These are phyloP conservation scores for Lotmaria passim DNA, from an alignment of 208 protist species.

Conservation along the genomic window DNA sequence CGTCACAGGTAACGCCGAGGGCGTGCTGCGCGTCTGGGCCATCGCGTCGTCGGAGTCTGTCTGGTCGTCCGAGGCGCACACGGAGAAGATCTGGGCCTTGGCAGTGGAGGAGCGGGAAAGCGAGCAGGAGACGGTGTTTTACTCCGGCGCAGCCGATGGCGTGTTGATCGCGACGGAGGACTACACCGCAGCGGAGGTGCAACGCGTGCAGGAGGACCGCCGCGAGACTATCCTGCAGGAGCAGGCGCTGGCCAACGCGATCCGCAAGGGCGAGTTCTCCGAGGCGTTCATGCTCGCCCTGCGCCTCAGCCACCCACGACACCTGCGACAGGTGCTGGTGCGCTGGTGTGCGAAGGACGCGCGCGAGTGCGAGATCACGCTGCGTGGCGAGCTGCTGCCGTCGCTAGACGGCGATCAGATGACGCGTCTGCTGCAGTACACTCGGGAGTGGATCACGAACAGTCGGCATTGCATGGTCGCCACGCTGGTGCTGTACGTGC, in stretches of 20 bases:
- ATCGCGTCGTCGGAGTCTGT: constrained; percentile 78
- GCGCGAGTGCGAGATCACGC: constrained; percentile 59
- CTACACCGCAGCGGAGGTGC: constrained; percentile 90
- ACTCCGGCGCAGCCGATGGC: constrained; percentile 88
- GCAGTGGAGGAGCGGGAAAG: constrained; percentile 48
- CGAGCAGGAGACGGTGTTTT: constrained; percentile 52
- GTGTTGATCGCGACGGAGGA: constrained; percentile 87
- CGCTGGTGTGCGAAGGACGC: constrained; percentile 70
- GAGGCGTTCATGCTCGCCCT: constrained; percentile 85
- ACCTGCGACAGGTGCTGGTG: constrained; percentile 84
- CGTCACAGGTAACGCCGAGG: constrained; percentile 85
- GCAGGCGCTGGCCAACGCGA: constrained; percentile 84
- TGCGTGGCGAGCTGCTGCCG: constrained; percentile 67
- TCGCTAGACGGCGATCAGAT: constrained; percentile 64
- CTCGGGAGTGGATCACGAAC: constrained; percentile 92
- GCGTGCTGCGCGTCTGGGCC: constrained; percentile 92
- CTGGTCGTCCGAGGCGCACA: constrained; percentile 80
- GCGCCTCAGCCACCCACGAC: constrained; percentile 85
- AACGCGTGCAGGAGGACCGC: constrained; percentile 63
- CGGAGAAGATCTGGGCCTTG: constrained; percentile 88
- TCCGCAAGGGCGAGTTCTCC: constrained; percentile 78
- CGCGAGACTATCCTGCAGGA: constrained; percentile 77
- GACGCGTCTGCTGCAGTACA: constrained; percentile 85
- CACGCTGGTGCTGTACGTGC: constrained; percentile 67
- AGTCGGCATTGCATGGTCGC: constrained; percentile 82